phyloP scores from a whole-genome alignment of 805 yeast species.

The Wickerhamomyces xylosicus region DNA sequence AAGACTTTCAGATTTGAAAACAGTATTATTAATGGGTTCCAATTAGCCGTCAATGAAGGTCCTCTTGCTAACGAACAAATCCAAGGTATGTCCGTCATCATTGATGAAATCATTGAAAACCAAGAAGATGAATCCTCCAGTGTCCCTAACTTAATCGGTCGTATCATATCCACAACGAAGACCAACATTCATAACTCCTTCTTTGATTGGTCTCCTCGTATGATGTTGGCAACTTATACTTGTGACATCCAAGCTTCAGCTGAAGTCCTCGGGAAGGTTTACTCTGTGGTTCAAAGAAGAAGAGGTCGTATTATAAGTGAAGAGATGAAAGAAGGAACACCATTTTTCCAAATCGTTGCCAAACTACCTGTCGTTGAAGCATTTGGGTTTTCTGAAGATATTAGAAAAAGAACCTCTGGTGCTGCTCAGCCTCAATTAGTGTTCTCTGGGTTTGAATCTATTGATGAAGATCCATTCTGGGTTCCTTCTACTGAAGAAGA shows the following conservation, averaged over 20 bases:
- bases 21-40: slow-evolving; percentile 73
- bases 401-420: slow-evolving; percentile 87
- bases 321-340: slow-evolving; percentile 97
- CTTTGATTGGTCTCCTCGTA: slow-evolving; percentile 77
- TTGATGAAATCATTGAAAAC: slow-evolving; percentile 25
- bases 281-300: slow-evolving; percentile 84
- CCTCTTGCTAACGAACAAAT: slow-evolving; percentile 84
- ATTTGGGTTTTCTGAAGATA: slow-evolving; percentile 93
- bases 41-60: slow-evolving; percentile 72
- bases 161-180: slow-evolving; percentile 62
- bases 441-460: slow-evolving; percentile 76
- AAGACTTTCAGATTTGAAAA: slow-evolving; percentile 41
- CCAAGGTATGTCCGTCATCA: slow-evolving; percentile 59
- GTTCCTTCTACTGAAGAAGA: slow-evolving; percentile 97
- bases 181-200: slow-evolving; percentile 64
- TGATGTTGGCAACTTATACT: slow-evolving; percentile 84
- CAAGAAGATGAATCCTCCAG: slow-evolving; percentile 22
- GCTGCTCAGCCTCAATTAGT: slow-evolving; percentile 95
- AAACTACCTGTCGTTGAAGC: slow-evolving; percentile 90
- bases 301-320: slow-evolving; percentile 81
- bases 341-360: slow-evolving; percentile 83
- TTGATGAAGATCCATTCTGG: slow-evolving; percentile 97
- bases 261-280: slow-evolving; percentile 91
- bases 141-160: slow-evolving; percentile 49
- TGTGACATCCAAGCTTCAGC: slow-evolving; percentile 94